Conservation (phyloP, 2,329 filamentous ascomycete species). For the Talaromyces marneffei region DNA sequence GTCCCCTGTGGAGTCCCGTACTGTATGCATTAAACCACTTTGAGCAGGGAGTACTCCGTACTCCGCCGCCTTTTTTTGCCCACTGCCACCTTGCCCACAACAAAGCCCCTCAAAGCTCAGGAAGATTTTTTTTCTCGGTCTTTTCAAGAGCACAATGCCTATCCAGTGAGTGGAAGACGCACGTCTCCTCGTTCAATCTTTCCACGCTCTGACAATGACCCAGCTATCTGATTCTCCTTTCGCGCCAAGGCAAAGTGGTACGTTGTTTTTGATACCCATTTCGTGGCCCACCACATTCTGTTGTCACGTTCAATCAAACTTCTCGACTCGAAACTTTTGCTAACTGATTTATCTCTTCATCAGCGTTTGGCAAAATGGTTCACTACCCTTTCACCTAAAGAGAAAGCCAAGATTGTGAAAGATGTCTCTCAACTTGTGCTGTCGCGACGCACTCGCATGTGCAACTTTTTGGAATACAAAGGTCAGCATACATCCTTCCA, state of each 20-base stretch:
- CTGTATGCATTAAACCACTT: conserved; percentile 5
- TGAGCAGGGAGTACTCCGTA: neutral
- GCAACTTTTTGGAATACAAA: conserved; percentile 99
- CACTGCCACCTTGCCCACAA: conserved; percentile 15
- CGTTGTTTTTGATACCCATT: conserved; percentile 31
- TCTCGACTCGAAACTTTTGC: conserved; percentile 30
- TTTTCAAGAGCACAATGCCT: conserved; percentile 9
- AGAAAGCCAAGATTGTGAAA: conserved; percentile 99
- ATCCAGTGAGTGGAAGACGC: conserved; percentile 13
- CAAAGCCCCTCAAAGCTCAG: conserved; percentile 8
- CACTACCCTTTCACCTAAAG: conserved; percentile 91
- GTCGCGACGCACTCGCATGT: conserved; percentile 94
- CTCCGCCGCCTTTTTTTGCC: conserved; percentile 13
- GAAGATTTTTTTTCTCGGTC: neutral
- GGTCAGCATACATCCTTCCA: conserved; percentile 48
- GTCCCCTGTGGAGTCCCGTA: conserved; percentile 8
- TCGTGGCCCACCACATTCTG: conserved; percentile 35
- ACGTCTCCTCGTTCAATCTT: neutral
- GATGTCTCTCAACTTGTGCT: conserved; percentile 97
- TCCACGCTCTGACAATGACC: conserved; percentile 18
- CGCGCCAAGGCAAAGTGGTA: conserved; percentile 98
- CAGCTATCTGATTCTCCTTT: conserved; percentile 96
- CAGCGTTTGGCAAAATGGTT: conserved; percentile 99
- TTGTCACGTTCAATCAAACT: conserved; percentile 16
- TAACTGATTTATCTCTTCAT: conserved; percentile 28